Base-by-base conservation (phyloP, 495 filamentous ascomycete species). In the Recurvomyces mirabilis region DNA sequence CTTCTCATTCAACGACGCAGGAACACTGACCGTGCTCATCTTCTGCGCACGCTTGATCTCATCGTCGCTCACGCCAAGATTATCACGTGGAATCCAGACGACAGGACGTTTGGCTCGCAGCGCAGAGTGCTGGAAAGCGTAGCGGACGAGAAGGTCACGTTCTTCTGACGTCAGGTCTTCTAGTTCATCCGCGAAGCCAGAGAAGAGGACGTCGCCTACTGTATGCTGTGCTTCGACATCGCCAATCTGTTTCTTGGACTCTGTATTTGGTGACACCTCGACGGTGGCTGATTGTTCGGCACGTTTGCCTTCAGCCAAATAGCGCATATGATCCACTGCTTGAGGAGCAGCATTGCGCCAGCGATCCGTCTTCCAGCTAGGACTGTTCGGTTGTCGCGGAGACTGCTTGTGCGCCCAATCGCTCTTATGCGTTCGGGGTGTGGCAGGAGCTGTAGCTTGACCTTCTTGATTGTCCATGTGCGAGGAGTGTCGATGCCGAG, bases 141-240 rank as follows among this genome's bases (percentile, higher is more conserved):
- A 79, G 45, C 81, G 79, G 7, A 94, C 84, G 26, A 96, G 71
- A 50, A 77, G 72, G 56, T 96, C 88, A 49, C 91, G 74, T 63
- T 94, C 87, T 41, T 88, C 84, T 0, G 88, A 85, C 18, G 84
- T 91, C 35, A 98, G 70, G 65, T 96, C 91, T 60, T 96, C 91
- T 38, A 98, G 78, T 64, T 93, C 84, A 50, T 95, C 89, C 52
- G 85, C 73, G 57, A 87, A 83, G 34, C 82, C 83, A 19, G 82
- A 77, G 65, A 87, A 98, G 12, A 96, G 70, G 25, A 84, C 78
- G 39, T 82, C 77, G n/a, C 78, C 84, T 38, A 84, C n/a, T 37
- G 11, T 68, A 19, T 72, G 68, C 64, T 93, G 81, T 12, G 78
- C 72, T 65, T 93, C 83, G 17, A 81, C 50, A 51, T 82, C 77